phyloP scores from a whole-genome alignment of 106 monocot species.

The Dendrobium officinale region DNA sequence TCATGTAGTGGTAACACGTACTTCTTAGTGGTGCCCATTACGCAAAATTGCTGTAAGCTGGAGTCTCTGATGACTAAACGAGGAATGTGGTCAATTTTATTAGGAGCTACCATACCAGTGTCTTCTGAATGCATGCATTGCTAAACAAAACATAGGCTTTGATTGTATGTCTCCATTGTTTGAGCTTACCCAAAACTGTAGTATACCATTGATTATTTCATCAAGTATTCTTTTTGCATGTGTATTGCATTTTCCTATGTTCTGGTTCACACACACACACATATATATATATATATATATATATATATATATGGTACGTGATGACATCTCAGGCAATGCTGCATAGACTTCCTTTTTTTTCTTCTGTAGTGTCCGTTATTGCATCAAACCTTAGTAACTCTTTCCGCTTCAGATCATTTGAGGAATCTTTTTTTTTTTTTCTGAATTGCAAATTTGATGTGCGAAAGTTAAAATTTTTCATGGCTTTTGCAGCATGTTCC shows the following conservation, averaged over 20 bases:
- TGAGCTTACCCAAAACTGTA: neutral
- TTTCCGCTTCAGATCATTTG: neutral
- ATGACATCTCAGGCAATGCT: neutral
- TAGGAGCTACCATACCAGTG: neutral
- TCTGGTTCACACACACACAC: neutral
- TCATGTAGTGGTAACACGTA: neutral
- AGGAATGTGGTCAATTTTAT: neutral
- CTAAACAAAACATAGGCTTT: neutral
- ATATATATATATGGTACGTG: neutral
- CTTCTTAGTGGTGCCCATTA: neutral
- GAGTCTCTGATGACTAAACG: neutral
- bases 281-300: too few relatives aligned
- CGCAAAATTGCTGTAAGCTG: neutral
- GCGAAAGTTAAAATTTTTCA: neutral
- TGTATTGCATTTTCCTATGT: neutral
- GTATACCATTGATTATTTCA: neutral
- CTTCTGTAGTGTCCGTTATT: neutral
- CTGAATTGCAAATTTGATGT: neutral
- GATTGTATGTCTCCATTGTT: neutral
- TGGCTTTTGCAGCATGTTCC: constrained; percentile 49
- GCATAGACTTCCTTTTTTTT: neutral
- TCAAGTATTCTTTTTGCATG: neutral
- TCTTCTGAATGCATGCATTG: neutral
- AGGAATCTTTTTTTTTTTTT: neutral
- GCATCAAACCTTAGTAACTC: neutral